Percentiles rank a stretch among this genome's conserved stretches.
These are phyloP conservation scores for Verticillium tricorpus DNA, from an alignment of 2,329 filamentous ascomycete species.

Conservation along the genomic window DNA sequence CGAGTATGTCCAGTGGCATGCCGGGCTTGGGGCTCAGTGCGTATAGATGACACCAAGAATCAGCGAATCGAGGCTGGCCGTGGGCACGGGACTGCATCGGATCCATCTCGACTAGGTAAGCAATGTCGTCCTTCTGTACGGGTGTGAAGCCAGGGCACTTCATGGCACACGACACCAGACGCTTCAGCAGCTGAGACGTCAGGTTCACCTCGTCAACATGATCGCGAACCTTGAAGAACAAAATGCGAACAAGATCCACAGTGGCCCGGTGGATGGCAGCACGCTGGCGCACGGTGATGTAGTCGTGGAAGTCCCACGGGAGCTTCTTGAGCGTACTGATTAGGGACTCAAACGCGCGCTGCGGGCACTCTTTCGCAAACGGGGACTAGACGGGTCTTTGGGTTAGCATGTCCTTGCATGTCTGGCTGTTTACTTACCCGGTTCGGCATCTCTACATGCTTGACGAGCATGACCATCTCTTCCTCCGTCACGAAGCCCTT, in stretches of 20 bases:
- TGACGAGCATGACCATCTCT: constrained; percentile 59
- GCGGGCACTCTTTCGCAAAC: constrained; percentile 56
- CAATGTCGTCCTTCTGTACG: constrained; percentile 57
- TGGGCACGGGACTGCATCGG: constrained; percentile 30
- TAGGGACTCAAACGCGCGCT: constrained; percentile 61
- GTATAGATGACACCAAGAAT: constrained; percentile 48
- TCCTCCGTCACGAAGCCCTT: constrained; percentile 57
- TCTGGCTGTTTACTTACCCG: constrained; percentile 42
- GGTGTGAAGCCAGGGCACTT: constrained; percentile 57
- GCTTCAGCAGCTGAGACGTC: constrained; percentile 47
- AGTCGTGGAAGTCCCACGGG: constrained; percentile 55
- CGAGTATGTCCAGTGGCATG: constrained; percentile 46
- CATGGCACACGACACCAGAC: constrained; percentile 48
- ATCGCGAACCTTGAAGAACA: constrained; percentile 37
- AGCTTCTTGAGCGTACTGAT: constrained; percentile 60
- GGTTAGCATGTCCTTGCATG: neutral
- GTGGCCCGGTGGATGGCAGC: constrained; percentile 47
- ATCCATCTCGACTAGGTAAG: constrained; percentile 32
- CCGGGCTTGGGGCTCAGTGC: constrained; percentile 44
- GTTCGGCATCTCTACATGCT: constrained; percentile 57
- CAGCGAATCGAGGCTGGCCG: constrained; percentile 43
- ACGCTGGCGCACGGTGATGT: constrained; percentile 55
- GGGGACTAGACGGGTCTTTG: constrained; percentile 40
- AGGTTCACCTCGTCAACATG: constrained; percentile 38
- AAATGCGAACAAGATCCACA: constrained; percentile 22